Evolutionary conservation across 169 alveolate species (phyloP).

Genomic region (Plasmodium coatneyi): DNA sequence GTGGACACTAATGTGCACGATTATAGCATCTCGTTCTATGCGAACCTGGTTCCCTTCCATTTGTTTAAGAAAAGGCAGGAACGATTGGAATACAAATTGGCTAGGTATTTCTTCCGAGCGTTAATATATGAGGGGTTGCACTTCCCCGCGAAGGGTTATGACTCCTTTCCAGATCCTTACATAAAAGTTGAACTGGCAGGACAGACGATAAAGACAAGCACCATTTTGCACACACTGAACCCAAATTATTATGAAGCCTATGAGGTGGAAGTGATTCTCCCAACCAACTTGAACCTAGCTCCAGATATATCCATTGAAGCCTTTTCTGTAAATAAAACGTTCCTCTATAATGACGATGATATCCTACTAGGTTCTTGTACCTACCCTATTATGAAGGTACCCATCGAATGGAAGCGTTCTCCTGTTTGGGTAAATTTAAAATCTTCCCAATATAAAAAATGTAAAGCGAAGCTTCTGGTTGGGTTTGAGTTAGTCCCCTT

Average conservation of each 20-base stretch:
- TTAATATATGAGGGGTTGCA: slow-evolving; percentile 91
- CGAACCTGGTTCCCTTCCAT: slow-evolving; percentile 72
- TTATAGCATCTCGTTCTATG: slow-evolving; percentile 77
- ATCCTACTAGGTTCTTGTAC: slow-evolving; percentile 81
- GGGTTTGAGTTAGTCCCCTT: slow-evolving; percentile 89
- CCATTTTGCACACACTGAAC: slow-evolving; percentile 84
- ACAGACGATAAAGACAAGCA: slow-evolving; percentile 83
- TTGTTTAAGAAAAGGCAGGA: slow-evolving; percentile 81
- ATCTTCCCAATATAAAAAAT: slow-evolving; percentile 85
- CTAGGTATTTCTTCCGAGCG: slow-evolving; percentile 85
- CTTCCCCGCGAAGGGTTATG: slow-evolving; percentile 86
- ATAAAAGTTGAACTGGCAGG: slow-evolving; percentile 89
- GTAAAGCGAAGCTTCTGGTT: slow-evolving; percentile 86
- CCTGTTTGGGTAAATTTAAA: slow-evolving; percentile 90
- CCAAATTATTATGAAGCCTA: slow-evolving; percentile 91
- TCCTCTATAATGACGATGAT: slow-evolving; percentile 71
- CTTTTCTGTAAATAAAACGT: slow-evolving; percentile 79
- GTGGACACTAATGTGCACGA: slow-evolving; percentile 74
- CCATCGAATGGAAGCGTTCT: slow-evolving; percentile 90
- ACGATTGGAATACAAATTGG: slow-evolving; percentile 87
- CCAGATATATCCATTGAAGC: slow-evolving; percentile 89
- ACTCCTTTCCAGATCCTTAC: slow-evolving; percentile 82
- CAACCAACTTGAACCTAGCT: slow-evolving; percentile 88
- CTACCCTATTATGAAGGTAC: slow-evolving; percentile 87
- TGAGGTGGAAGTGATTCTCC: slow-evolving; percentile 88